Conservation (phyloP, 2,329 filamentous ascomycete genomes). For the Pseudocercospora cruenta region DNA sequence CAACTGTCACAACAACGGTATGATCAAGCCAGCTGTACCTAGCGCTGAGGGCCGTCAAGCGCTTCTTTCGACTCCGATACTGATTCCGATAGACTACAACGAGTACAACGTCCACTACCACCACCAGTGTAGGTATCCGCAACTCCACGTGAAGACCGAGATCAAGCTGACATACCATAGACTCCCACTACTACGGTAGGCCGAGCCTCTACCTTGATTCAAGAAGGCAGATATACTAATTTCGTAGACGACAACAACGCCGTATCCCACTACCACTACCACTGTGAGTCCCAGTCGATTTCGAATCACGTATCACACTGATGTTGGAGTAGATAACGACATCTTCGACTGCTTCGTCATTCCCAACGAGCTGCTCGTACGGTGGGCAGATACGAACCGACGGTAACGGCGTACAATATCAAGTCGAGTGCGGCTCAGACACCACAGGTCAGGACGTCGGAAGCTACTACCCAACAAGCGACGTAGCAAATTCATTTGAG, state of each 20-base stretch:
- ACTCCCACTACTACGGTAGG: too few relatives aligned
- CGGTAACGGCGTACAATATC: neutral
- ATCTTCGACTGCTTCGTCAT: neutral
- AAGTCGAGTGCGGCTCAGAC: neutral
- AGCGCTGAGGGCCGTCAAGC: too few relatives aligned
- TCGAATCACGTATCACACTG: too few relatives aligned
- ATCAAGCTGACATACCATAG: too few relatives aligned
- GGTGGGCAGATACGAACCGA: neutral
- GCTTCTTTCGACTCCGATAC: too few relatives aligned
- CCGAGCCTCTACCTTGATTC: too few relatives aligned
- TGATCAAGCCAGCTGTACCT: neutral
- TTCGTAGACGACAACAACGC: neutral
- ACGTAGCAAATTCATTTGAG: neutral
- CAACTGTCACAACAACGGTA: neutral
- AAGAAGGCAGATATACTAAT: too few relatives aligned
- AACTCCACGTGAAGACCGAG: too few relatives aligned
- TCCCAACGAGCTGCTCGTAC: neutral
- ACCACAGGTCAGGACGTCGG: neutral
- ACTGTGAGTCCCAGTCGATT: too few relatives aligned
- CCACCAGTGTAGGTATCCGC: too few relatives aligned
- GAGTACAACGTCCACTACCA: too few relatives aligned
- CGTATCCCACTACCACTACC: neutral
- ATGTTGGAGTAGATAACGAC: neutral
- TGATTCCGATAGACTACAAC: too few relatives aligned
- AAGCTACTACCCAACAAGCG: neutral